Percentiles rank a stretch among this genome's conserved stretches.
phyloP scores from a whole-genome alignment of 768 basidiomycete species.

The Roridomyces roridus region DNA sequence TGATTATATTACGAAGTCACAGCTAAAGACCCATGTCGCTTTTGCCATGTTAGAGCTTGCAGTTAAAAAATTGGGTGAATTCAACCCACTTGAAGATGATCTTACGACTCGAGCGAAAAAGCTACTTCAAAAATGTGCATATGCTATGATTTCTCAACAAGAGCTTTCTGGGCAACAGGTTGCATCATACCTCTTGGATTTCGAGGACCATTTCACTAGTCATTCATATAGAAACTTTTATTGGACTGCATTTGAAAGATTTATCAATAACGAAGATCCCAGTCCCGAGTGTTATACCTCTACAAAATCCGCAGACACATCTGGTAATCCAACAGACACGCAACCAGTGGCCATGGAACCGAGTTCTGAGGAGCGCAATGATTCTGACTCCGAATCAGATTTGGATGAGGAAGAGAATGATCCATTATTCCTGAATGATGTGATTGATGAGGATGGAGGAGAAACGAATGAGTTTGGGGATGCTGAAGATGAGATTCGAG shows the following conservation, averaged over 20 bases:
- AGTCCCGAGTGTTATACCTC: constrained; percentile 32
- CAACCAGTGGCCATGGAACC: too few relatives aligned
- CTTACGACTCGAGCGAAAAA: constrained; percentile 16
- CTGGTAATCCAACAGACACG: background rate
- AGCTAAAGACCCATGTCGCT: constrained; percentile 28
- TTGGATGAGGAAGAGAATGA: background rate
- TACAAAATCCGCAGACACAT: background rate
- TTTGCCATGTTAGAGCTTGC: constrained; percentile 23
- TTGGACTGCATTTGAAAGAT: constrained; percentile 25
- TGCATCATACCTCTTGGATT: constrained; percentile 29
- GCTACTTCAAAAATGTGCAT: constrained; percentile 33
- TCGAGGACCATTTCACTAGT: constrained; percentile 36
- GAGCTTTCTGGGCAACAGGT: constrained; percentile 37
- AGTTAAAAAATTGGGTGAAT: constrained; percentile 23
- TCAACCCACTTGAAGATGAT: background rate
- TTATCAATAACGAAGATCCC: constrained; percentile 27
- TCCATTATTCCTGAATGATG: constrained; percentile 6
- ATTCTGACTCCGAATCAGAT: constrained; percentile 2
- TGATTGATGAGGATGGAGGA: background rate
- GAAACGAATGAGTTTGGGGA: background rate
- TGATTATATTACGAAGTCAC: constrained; percentile 42
- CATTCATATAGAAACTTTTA: constrained; percentile 31
- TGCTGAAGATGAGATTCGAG: constrained; percentile 7
- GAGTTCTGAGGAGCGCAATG: background rate
- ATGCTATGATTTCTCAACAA: constrained; percentile 21